A percentile compares a stretch with the other conserved stretches of the same genome.
Evolutionary conservation across 768 basidiomycete genomes (phyloP).

Genomic region (Termitomyces sp.): DNA sequence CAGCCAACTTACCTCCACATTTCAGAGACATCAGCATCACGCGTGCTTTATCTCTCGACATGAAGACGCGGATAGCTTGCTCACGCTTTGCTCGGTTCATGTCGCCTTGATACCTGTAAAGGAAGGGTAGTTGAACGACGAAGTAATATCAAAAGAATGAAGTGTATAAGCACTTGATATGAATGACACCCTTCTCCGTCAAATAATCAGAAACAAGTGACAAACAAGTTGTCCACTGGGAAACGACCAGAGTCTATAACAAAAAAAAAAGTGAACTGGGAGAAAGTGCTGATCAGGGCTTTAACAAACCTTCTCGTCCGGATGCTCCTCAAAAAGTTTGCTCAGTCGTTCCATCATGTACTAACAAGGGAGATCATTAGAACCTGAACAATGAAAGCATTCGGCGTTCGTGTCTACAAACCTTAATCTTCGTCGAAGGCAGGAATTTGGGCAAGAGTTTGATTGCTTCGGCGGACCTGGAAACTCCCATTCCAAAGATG

Average conservation of each 20-base stretch:
- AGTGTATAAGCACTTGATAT: slow-evolving; percentile 41
- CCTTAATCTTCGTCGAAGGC: slow-evolving; percentile 75
- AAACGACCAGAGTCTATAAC: slow-evolving; percentile 53
- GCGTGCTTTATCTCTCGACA: slow-evolving; percentile 49
- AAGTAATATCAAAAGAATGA: neutral
- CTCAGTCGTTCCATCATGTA: slow-evolving; percentile 55
- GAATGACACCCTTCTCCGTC: slow-evolving; percentile 39
- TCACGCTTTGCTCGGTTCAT: slow-evolving; percentile 52
- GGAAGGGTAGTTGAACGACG: neutral
- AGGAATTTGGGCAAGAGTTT: slow-evolving; percentile 49
- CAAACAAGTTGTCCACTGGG: slow-evolving; percentile 67
- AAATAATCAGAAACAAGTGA: slow-evolving; percentile 60
- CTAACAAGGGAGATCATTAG: slow-evolving; percentile 23
- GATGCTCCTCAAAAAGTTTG: slow-evolving; percentile 37
- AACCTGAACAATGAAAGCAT: neutral
- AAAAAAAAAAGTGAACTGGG: slow-evolving; percentile 3
- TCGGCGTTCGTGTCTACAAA: slow-evolving; percentile 18
- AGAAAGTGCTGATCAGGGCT: neutral
- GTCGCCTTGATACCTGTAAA: slow-evolving; percentile 49
- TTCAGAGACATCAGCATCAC: slow-evolving; percentile 62
- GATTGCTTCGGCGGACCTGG: slow-evolving; percentile 26
- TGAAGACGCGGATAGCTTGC: slow-evolving; percentile 50
- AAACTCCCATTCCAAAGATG: slow-evolving; percentile 28
- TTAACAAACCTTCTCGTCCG: slow-evolving; percentile 53
- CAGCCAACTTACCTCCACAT: slow-evolving; percentile 42